Base-by-base conservation (phyloP, 768 basidiomycete species). In the Phanerochaete sordida region DNA sequence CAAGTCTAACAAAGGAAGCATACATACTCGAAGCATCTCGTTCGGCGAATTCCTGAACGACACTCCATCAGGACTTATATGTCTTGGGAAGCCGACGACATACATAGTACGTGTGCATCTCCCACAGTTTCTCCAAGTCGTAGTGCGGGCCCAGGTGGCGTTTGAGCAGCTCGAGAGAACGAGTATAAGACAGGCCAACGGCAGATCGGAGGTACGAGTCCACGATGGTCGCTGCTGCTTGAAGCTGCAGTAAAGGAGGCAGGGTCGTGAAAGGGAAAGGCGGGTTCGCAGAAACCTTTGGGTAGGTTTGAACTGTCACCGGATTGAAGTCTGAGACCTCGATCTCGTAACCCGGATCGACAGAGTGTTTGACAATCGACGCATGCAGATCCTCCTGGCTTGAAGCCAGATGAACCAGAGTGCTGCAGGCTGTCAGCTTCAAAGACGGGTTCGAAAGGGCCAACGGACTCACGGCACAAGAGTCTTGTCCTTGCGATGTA, bases 111-210 rank as follows among this genome's bases (percentile, higher is more conserved):
- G 76, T 79, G 58, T 81, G 80, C 65, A 69, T 74, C 57, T 79
- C 76, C 78, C 80, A 81, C 15, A 79, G 64, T 58, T 72, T 72
- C 69, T 82, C 81, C 3, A 81, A 69, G 50, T 78, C 71, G 57
- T 75, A 78, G 64, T 73, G 71, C 45, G 80, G 81, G 0, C 80
- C 80, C 26, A 79, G 59, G 46, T 72, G 62, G 39, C 69, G 67
- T 47, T 72, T 70, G 28, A 77, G 67, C 27, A 73, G 65, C 56
- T 71, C 74, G 24, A 79, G 68, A 39, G 76, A 76, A 19, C 77
- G 69, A 28, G 72, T 75, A 60, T 77, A 71, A 9, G 76, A 73
- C 23, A 79, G 63, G 31, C 64, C 70, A 19, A 69, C 73, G 33
- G 78, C 78, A 35, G 78, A 79, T 27, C 69, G 73, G 26, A 69